Evolutionary conservation across 306 rosid species (phyloP), one percentile per base, ranked within the genome.

Genomic region (Boehmeria nivea): DNA sequence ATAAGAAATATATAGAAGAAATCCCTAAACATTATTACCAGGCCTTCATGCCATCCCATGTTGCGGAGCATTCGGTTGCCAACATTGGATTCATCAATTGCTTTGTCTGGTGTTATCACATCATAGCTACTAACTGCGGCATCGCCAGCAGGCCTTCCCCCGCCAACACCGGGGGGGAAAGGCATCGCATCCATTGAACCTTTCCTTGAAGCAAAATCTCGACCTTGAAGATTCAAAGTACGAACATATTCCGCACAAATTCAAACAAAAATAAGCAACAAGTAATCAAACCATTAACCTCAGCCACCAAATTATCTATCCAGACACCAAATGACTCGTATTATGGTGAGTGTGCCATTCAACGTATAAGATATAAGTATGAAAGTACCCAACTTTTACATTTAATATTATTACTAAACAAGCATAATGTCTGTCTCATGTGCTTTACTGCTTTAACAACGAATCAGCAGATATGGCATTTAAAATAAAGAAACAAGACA

Each of bases 1-100:
- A 17, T 12, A 12, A 25, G 21, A 33, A 51, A 22, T n/a, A n/a
- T 9, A 52, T 27, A 52, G 59, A 59, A 65, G 83, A 67, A n/a
- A n/a, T n/a, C n/a, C n/a, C n/a, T n/a, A n/a, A n/a, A n/a, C n/a
- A n/a, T n/a, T n/a, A 49, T 68, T 91, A 91, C 98, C 98, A 72
- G 81, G 84, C 98, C 98, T 80, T 91, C 96, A 14, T 91, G 98
- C 98, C 98, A 91, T 59, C 98, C 98, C 98, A 91, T 91, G 87
- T 63, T 91, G 84, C 98, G 98, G 71, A 91, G 98, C 98, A 91
- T 91, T 76, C 95, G 76, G 68, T 91, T 91, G 75, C 98, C 98
- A 43, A 91, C 96, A 67, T 91, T 91, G 69, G 50, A 81, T 68
- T 91, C 98, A 67, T 87, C 95, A 54, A 91, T 87, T 58, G 96